Evolutionary conservation across 202 grass and related monocot genomes (phyloP).

Genomic region (Panicum hallii): DNA sequence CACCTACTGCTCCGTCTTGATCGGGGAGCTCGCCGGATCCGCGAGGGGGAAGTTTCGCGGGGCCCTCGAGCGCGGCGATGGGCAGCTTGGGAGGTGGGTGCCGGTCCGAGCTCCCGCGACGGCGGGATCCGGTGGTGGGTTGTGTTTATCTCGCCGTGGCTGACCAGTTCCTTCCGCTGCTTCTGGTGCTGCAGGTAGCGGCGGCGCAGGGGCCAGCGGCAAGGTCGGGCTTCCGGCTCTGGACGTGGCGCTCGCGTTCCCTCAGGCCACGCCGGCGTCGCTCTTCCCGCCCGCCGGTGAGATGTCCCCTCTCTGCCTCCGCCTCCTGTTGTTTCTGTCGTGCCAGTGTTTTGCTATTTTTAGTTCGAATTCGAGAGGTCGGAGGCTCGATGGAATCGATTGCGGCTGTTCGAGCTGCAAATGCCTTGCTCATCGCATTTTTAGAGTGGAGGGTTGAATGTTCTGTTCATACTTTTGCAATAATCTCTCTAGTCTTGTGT

Average conservation of each 20-base stretch:
- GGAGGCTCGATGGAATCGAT: not conserved
- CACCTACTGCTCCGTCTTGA: not conserved
- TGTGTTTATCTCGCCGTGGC: not conserved
- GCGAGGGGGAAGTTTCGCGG: not conserved
- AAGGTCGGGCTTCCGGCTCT: conserved; percentile 71
- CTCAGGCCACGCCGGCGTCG: conserved; percentile 79
- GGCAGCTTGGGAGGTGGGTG: conserved; percentile 44
- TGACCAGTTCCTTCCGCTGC: not conserved
- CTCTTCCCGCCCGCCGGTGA: conserved; percentile 70
- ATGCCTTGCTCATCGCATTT: not conserved
- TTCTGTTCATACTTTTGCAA: not conserved
- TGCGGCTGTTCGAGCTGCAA: not conserved
- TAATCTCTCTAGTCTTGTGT: not conserved
- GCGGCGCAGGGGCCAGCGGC: conserved; percentile 28
- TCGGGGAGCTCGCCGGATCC: conserved; percentile 18
- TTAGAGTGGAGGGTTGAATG: not conserved
- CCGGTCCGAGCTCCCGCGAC: not conserved
- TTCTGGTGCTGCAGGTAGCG: conserved; percentile 19
- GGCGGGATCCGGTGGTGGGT: not conserved
- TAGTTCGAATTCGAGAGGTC: not conserved
- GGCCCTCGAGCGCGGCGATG: conserved; percentile 24
- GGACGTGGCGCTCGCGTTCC: conserved; percentile 66
- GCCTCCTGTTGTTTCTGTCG: no score
- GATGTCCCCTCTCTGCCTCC: not conserved
- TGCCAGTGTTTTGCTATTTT: not conserved